Evolutionary conservation across 1,284 basidiomycete species (phyloP).

Genomic region (Ustilago sp.): DNA sequence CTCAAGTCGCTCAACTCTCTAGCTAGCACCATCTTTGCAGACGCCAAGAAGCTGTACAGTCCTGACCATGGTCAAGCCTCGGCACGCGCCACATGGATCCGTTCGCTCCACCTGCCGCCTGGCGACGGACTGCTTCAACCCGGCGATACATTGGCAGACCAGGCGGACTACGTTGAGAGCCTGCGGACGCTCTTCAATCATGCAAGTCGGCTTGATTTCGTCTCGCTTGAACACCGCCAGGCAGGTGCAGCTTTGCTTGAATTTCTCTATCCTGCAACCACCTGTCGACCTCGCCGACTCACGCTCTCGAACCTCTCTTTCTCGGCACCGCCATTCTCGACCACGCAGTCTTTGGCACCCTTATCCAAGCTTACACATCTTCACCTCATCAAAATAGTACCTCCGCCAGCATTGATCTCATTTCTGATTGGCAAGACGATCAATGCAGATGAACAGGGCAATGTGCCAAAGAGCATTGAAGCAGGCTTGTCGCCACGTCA

Average conservation of each 20-base stretch:
- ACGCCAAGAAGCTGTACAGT: constrained; percentile 13
- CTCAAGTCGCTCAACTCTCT: constrained; percentile 29
- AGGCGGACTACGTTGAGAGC: constrained; percentile 31
- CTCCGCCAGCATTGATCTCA: constrained; percentile 41
- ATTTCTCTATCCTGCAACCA: constrained; percentile 26
- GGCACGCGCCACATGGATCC: constrained; percentile 9
- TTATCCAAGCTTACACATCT: constrained; percentile 34
- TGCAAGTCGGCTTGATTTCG: constrained; percentile 25
- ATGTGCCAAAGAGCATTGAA: constrained; percentile 23
- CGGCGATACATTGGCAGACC: constrained; percentile 38
- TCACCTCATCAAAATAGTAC: constrained; percentile 45
- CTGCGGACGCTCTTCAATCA: constrained; percentile 36
- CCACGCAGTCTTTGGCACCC: constrained; percentile 26
- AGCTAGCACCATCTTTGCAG: constrained; percentile 21
- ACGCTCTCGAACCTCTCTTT: constrained; percentile 43
- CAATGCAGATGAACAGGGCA: constrained; percentile 32
- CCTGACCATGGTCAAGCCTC: background rate
- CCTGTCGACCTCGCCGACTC: constrained; percentile 32
- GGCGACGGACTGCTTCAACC: constrained; percentile 40
- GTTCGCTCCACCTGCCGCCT: constrained; percentile 31
- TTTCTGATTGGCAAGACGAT: constrained; percentile 36
- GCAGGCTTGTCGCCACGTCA: constrained; percentile 24
- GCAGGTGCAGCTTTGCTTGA: constrained; percentile 33
- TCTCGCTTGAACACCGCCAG: constrained; percentile 37
- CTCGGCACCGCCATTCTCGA: constrained; percentile 42